Evolutionary conservation across 495 filamentous ascomycete species (phyloP).

Genomic region (Tuber indicum): DNA sequence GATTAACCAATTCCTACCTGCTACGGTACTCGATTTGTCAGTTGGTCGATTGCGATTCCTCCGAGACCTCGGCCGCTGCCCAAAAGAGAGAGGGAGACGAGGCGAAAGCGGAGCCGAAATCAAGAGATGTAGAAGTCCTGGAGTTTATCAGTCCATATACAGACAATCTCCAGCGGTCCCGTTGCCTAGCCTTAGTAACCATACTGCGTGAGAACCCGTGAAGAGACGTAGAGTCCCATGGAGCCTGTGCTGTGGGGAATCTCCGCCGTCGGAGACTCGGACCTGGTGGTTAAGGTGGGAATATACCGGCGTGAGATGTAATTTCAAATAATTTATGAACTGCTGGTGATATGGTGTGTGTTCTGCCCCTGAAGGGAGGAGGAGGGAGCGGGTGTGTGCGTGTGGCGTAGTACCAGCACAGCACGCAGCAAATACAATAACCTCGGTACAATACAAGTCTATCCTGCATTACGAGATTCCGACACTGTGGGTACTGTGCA

Average conservation of each 20-base stretch:
- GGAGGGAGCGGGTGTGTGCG: conserved; percentile 62
- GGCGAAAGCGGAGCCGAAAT: neutral
- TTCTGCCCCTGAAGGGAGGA: conserved; percentile 62
- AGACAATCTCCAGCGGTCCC: neutral
- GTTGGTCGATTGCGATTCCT: neutral
- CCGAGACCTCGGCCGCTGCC: neutral
- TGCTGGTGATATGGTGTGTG: conserved; percentile 62
- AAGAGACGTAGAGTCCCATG: neutral
- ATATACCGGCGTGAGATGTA: neutral
- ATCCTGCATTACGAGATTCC: neutral
- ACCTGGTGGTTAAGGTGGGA: neutral
- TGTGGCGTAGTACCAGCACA: conserved; percentile 51
- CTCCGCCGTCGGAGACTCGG: neutral
- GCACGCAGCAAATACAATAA: neutral
- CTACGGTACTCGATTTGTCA: neutral
- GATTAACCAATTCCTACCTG: neutral
- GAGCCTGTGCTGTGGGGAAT: neutral
- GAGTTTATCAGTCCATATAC: neutral
- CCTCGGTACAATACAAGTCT: neutral
- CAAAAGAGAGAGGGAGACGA: neutral
- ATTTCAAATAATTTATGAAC: conserved; percentile 66
- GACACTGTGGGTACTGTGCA: neutral
- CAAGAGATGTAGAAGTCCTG: neutral
- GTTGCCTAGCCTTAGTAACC: neutral
- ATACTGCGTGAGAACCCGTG: neutral